phyloP scores from a whole-genome alignment of 306 rosid genomes.

The Sicyos edulis region DNA sequence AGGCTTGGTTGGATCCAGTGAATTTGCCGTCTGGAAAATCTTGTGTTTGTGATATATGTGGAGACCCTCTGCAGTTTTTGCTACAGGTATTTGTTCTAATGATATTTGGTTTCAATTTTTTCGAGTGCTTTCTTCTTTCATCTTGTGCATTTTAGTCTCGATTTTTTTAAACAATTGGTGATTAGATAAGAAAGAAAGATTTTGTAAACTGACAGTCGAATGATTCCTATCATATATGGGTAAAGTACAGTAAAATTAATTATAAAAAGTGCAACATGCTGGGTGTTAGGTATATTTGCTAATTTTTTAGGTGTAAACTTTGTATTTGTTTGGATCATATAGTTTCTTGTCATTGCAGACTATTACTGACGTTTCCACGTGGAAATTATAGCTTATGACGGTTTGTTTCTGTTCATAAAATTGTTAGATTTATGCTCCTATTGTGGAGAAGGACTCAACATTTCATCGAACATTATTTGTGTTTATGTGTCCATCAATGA shows the following conservation, averaged over 20 bases:
- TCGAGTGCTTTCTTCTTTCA: neutral
- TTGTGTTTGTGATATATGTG: constrained; percentile 59
- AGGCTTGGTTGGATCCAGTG: constrained; percentile 94
- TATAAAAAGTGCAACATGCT: neutral
- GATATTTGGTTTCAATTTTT: neutral
- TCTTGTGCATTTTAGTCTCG: neutral
- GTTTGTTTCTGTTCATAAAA: constrained; percentile 8
- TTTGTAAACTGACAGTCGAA: neutral
- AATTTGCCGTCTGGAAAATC: constrained; percentile 62
- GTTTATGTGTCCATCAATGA: constrained; percentile 80
- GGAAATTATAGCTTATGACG: constrained; percentile 5
- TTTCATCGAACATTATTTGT: constrained; percentile 76
- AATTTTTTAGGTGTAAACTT: neutral
- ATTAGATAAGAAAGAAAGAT: neutral
- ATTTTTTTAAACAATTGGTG: neutral
- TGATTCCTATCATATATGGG: neutral
- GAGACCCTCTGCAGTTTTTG: constrained; percentile 60
- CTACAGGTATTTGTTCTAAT: constrained; percentile 55
- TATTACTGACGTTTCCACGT: neutral
- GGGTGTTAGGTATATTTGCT: neutral
- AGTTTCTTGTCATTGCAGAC: neutral
- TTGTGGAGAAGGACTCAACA: constrained; percentile 45
- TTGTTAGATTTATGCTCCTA: constrained; percentile 67
- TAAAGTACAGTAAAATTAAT: neutral
- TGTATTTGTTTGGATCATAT: neutral